Conservation (phyloP, 1,284 basidiomycete species). For the Cutaneotrichosporon sp. region DNA sequence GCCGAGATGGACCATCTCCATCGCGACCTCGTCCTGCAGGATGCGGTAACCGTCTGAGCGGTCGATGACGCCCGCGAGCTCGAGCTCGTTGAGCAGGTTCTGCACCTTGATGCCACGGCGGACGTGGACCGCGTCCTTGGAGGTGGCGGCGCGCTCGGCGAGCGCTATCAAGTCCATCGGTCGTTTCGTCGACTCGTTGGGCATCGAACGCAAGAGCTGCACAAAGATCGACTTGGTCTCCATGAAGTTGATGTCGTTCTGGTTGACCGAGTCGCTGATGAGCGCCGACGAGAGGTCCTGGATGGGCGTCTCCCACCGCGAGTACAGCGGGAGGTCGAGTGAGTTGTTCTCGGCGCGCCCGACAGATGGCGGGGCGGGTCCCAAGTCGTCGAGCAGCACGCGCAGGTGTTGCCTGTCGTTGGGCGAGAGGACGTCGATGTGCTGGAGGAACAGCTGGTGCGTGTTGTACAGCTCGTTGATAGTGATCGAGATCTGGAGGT, state of each 20-base stretch:
- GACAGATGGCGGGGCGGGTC: conserved; percentile 86
- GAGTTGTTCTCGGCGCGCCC: conserved; percentile 96
- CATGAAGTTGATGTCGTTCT: conserved; percentile 99
- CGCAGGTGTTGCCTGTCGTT: conserved; percentile 97
- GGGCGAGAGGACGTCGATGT: conserved; percentile 91
- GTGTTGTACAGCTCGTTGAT: conserved; percentile 99
- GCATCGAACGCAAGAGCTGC: conserved; percentile 92
- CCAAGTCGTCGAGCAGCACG: conserved; percentile 93
- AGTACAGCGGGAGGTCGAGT: conserved; percentile 89
- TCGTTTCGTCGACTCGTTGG: conserved; percentile 67
- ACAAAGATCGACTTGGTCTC: conserved; percentile 99
- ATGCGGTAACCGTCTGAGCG: conserved; percentile 79
- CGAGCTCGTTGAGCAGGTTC: conserved; percentile 95
- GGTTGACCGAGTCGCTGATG: conserved; percentile 89
- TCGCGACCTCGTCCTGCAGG: conserved; percentile 95
- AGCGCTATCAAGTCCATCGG: conserved; percentile 88
- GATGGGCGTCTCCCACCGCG: conserved; percentile 98
- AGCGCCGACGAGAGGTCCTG: conserved; percentile 95
- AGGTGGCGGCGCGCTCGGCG: conserved; percentile 92
- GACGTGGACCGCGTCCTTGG: conserved; percentile 92
- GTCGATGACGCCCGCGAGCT: conserved; percentile 86
- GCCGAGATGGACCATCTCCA: conserved; percentile 92
- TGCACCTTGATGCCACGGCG: conserved; percentile 98
- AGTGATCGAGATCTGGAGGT: conserved; percentile 97
- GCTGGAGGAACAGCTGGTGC: conserved; percentile 89